Base-by-base conservation (phyloP, 352 stramenopile genomes). In the Phytophthora podocarpi region DNA sequence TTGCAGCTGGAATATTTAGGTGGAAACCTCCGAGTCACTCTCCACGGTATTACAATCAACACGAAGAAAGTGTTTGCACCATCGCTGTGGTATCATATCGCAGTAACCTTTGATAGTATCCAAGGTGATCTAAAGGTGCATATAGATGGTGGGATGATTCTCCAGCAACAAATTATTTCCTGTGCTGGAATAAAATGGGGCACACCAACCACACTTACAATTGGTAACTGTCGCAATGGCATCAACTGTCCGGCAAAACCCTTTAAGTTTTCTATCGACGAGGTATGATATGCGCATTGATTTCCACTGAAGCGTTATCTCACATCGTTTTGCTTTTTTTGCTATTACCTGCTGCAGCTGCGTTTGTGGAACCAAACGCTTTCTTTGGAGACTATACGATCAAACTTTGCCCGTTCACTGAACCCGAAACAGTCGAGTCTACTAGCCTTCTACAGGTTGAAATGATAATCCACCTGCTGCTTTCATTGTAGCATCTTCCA, bases 181-280 rank as follows among this genome's bases (percentile, higher is more conserved):
- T 20, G 48, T n/a, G 30, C 18, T 40, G 40, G 31, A 21, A 43
- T 24, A 10, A 47, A 15, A 12, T 72, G 64, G 51, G 32, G 48
- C 4, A n/a, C 26, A n/a, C 55, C 49, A 32, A 9, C 47, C 15
- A 69, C 47, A 20, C 39, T 89, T 35, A 36, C 73, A 2, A 18
- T 89, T 49, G 79, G 79, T 0, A 82, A 75, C 40, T 89, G 79
- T 46, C 70, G 55, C 32, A 58, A 59, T 20, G 58, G 24, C 4
- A 54, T 74, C 2, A 24, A 41, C 1, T 89, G 79, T 26, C 57
- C 67, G 5, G 23, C 47, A 5, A 82, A 72, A 31, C 42, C 67
- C 6, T 84, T 89, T 32, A 54, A 40, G 9, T 85, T 89, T 21
- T 31, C 43, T 10, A 76, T 89, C 27, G 71, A 77, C 41, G 76